Conservation (phyloP, 2,329 filamentous ascomycete species). For the Colletotrichum abscissum region DNA sequence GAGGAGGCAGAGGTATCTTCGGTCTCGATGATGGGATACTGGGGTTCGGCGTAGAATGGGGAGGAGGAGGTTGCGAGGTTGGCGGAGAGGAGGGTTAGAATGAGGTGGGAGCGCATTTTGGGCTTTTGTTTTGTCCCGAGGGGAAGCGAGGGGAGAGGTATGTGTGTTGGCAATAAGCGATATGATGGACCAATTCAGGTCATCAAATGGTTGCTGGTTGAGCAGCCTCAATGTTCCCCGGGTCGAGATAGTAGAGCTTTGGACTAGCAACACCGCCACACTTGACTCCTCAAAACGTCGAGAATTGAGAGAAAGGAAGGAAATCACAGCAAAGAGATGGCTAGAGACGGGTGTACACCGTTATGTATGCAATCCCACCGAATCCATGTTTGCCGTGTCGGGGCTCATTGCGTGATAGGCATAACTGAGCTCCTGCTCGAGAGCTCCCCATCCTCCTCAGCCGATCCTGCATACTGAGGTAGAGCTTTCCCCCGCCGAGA, state of each 20-base stretch:
- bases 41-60: not conserved
- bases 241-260: too few relatives aligned
- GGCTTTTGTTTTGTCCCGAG: not conserved
- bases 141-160: too few relatives aligned
- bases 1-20: too few relatives aligned
- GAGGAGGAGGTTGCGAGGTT: not conserved
- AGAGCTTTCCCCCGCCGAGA: conserved; percentile 11
- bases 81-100: conserved; percentile 13
- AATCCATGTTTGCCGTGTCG: not conserved
- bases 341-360: not conserved
- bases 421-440: not conserved
- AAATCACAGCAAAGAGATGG: too few relatives aligned
- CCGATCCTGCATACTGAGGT: too few relatives aligned
- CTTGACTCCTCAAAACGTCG: not conserved
- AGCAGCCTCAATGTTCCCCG: too few relatives aligned
- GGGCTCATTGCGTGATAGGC: conserved; percentile 21
- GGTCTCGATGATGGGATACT: too few relatives aligned
- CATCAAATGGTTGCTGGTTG: too few relatives aligned
- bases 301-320: not conserved
- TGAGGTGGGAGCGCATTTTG: conserved; percentile 13
- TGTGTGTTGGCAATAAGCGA: too few relatives aligned
- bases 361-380: conserved; percentile 13
- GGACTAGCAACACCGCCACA: not conserved
- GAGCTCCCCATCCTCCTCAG: too few relatives aligned
- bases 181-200: too few relatives aligned